phyloP scores from a whole-genome alignment of 2,329 filamentous ascomycete genomes.

The Pseudocercospora fuligena region DNA sequence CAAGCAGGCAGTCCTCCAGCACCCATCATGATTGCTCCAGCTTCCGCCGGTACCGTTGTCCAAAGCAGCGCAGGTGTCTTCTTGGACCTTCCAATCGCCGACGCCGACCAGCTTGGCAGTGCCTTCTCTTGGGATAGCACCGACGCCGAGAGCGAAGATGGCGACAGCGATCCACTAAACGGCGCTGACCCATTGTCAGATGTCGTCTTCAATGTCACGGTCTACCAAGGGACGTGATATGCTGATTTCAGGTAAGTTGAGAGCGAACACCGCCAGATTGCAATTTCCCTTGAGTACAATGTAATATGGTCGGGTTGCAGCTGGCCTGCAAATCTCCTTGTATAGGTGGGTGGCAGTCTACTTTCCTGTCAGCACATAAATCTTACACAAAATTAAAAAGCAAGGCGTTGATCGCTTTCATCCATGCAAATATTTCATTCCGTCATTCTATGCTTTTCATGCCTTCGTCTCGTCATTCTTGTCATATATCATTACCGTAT shows the following conservation, averaged over 20 bases:
- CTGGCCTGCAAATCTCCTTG: background rate
- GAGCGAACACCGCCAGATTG: background rate
- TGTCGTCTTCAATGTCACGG: background rate
- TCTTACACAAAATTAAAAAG: background rate
- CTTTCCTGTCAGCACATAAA: background rate
- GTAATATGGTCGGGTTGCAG: background rate
- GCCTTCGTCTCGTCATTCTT: slow-evolving; percentile 13
- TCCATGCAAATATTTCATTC: background rate
- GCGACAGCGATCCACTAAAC: background rate
- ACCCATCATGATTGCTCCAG: background rate
- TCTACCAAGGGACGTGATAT: background rate
- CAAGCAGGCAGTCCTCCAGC: background rate
- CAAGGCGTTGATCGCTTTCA: background rate
- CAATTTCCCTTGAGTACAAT: background rate
- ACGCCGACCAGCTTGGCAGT: slow-evolving; percentile 4
- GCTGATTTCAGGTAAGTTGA: background rate
- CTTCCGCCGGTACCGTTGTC: background rate
- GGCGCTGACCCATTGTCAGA: background rate
- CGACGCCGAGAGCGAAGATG: background rate
- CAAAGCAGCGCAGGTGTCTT: background rate
- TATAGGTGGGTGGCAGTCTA: background rate
- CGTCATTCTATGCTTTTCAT: background rate
- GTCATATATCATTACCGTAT: slow-evolving; percentile 35
- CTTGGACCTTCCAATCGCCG: background rate
- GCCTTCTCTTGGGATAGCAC: slow-evolving; percentile 12